These are phyloP conservation scores for Phytophthora constricta DNA, from an alignment of 352 stramenopile species.

Conservation along the genomic window DNA sequence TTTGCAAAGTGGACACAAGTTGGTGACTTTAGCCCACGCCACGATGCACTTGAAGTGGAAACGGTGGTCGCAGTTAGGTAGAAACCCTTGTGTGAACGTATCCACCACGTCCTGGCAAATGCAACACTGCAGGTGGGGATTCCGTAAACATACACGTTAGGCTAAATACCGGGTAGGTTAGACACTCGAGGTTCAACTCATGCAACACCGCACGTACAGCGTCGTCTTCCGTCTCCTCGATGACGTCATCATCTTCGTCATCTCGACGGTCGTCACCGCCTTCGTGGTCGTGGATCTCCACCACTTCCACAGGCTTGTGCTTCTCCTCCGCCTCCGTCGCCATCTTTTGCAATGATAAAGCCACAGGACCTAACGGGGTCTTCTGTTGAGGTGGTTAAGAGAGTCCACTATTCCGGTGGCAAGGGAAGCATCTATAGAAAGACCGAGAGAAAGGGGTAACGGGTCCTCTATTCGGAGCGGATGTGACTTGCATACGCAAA, in stretches of 20 bases:
- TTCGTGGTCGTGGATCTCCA: background rate
- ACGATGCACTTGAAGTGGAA: conserved; percentile 90
- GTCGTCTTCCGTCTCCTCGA: conserved; percentile 47
- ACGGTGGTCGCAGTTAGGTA: conserved; percentile 73
- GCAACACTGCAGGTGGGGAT: conserved; percentile 72
- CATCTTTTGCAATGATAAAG: background rate
- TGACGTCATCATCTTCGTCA: conserved; percentile 23
- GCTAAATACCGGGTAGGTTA: background rate
- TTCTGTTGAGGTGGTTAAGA: background rate
- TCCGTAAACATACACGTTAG: conserved; percentile 15
- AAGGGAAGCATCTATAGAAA: no score
- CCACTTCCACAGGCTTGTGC: conserved; percentile 7
- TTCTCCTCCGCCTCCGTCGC: background rate
- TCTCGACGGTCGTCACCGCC: conserved; percentile 6
- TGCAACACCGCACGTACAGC: conserved; percentile 22
- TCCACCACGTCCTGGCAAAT: conserved; percentile 83
- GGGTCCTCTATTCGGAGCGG: background rate
- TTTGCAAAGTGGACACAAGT: conserved; percentile 86
- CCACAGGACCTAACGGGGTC: background rate
- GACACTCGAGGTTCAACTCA: background rate
- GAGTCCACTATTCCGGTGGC: no score
- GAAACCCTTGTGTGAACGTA: conserved; percentile 54
- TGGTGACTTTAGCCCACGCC: conserved; percentile 83
- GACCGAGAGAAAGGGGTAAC: background rate
- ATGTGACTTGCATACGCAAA: background rate